Base-by-base conservation (phyloP, 2,329 filamentous ascomycete genomes). In the Lecanicillium sp. region DNA sequence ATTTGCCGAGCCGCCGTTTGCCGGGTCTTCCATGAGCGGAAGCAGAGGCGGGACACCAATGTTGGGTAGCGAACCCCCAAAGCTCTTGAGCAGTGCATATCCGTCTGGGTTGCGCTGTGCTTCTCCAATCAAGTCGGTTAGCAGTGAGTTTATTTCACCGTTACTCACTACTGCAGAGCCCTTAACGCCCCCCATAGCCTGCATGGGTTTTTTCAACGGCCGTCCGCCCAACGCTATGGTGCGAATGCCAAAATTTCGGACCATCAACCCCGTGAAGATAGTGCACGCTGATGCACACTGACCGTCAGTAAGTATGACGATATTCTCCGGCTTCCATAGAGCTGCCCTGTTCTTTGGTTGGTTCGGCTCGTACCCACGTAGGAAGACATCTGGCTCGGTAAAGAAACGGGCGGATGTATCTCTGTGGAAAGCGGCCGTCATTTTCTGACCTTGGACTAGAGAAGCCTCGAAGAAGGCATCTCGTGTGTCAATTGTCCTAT, bases 181-280 rank as follows among this genome's bases (percentile, higher is more conserved):
- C 49, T 81, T 78, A 34, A 77, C 70, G n/a, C 79, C 81, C n/a
- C 79, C 78, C 14, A 81, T 65, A 4, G 67, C 70, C 60, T 82
- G 77, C 62, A 81, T 83, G 1, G 71, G 68, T 0, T 60, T 59
- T 1, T 63, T 49, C 10, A 60, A 57, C 0, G 79, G 72, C 1
- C 74, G 71, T 2, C 81, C 81, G 9, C 81, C 80, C n/a, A 81
- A 64, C 2, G 68, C 68, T 18, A 83, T 65, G 40, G 68, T 72
- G 50, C 37, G 37, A 11, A 40, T 35, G 12, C 31, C 37, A 40
- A 40, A 40, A 25, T 40, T 40, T 30, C 37, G 31, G 11, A 35
- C 27, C 25, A 40, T 35, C n/a, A 40, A 10, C 3, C 37, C 37
- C 6, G 37, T 40, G 17, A 50, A 42, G 19, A 49, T 41, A 17